Evolutionary conservation across 2,329 filamentous ascomycete species (phyloP), one percentile per base, ranked within the genome.

Genomic region (Torrubiellomyces zombiae): DNA sequence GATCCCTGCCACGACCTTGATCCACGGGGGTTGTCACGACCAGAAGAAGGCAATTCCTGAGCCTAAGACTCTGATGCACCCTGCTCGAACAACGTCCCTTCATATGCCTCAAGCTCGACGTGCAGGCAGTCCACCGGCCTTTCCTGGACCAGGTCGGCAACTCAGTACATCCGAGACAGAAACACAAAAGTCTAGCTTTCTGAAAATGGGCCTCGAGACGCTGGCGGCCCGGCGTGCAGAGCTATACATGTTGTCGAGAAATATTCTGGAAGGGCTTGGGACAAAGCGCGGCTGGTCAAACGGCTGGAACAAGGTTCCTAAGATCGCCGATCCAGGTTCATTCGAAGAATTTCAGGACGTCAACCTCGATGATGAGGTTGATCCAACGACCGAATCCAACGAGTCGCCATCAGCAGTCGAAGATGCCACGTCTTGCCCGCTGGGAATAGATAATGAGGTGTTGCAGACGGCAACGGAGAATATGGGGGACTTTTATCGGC

Each of bases 181-280:
- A 25, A 43, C 37, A 9, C 11, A 45, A 14, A 51, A 54, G 4
- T 50, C 57, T 2, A 58, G 60, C 0, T 67, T 71, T 28, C 49
- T 65, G 10, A 74, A 72, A 32, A 40, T 55, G 6, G 83, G 86
- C 0, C 56, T 85, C 1, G 78, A 91, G 42, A 78, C 91, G 27
- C 58, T 95, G 14, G 80, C 85, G 18, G 79, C 80, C 21, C 71
- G 73, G 31, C 67, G 86, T 39, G 86, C 81, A 5, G 82, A 93
- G 40, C 60, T 95, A 3, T 76, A 82, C 32, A 57, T 80, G 28
- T 55, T 93, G 20, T 85, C 82, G 7, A 65, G 86, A 28, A 81
- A 79, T 33, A 67, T 89, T 5, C 57, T 95, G 1, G 75, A 86
- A 38, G 65, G 73, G 24, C 53, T 82, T 23, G 85, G 80, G 3